Conservation (phyloP, 768 basidiomycete species). For the Amanita phalloides region DNA sequence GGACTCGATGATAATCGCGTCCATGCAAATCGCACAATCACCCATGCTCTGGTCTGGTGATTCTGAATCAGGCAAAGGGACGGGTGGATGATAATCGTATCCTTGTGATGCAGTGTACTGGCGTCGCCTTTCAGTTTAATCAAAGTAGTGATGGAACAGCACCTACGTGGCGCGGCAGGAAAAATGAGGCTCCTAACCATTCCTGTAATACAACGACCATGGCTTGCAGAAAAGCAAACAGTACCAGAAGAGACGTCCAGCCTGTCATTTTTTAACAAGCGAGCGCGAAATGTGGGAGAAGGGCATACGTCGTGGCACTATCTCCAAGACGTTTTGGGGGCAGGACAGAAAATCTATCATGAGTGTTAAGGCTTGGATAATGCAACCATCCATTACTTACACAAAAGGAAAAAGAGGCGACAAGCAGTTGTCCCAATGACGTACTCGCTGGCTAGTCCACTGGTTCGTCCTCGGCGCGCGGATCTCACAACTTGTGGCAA, state of each 20-base stretch:
- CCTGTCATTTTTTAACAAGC: constrained; percentile 22
- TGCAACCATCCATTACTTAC: constrained; percentile 33
- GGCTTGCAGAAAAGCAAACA: constrained; percentile 55
- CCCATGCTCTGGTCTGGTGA: constrained; percentile 67
- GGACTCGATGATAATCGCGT: constrained; percentile 54
- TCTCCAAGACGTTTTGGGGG: constrained; percentile 79
- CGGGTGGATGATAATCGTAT: constrained; percentile 80
- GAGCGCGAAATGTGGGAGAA: background rate
- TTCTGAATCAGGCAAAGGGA: constrained; percentile 66
- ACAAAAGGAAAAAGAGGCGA: constrained; percentile 60
- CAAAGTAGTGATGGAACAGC: background rate
- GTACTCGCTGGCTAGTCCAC: constrained; percentile 61
- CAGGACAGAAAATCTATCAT: constrained; percentile 68
- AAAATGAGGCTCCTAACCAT: constrained; percentile 70
- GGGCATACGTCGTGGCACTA: constrained; percentile 57
- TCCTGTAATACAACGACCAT: constrained; percentile 62
- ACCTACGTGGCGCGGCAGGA: constrained; percentile 61
- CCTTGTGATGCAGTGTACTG: constrained; percentile 11
- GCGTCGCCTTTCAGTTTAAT: background rate
- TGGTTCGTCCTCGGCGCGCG: constrained; percentile 54
- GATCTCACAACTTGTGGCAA: constrained; percentile 77
- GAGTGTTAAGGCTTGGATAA: background rate
- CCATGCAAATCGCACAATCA: constrained; percentile 93
- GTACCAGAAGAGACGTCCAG: constrained; percentile 54
- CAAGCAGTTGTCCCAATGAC: constrained; percentile 68